Evolutionary conservation across 768 basidiomycete genomes (phyloP).

Genomic region (Russula dissimulans): DNA sequence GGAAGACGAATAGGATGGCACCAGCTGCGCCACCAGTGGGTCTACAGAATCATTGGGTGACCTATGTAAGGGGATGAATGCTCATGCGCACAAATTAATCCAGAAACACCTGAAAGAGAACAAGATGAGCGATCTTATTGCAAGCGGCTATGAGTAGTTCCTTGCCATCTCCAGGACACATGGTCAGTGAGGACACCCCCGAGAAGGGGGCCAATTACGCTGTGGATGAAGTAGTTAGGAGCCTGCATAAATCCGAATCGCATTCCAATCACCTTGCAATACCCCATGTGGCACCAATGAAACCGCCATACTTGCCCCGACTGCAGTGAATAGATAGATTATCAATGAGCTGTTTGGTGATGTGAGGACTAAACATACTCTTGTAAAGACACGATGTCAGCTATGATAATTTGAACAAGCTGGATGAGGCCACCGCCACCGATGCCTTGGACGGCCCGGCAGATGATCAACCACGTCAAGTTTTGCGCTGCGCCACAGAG

Average conservation of each 20-base stretch:
- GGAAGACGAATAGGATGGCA: conserved; percentile 55
- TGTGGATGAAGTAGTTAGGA: conserved; percentile 19
- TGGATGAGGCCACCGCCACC: conserved; percentile 77
- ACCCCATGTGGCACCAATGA: conserved; percentile 77
- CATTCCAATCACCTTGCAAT: conserved; percentile 35
- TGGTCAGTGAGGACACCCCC: conserved; percentile 74
- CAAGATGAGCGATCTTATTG: background rate
- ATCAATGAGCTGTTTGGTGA: background rate
- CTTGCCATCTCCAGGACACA: conserved; percentile 70
- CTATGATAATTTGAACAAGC: conserved; percentile 66
- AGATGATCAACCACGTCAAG: conserved; percentile 69
- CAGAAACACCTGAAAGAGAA: conserved; percentile 52
- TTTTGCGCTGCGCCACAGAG: conserved; percentile 74
- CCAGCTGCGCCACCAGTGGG: conserved; percentile 66
- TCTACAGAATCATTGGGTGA: conserved; percentile 28
- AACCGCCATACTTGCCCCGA: conserved; percentile 70
- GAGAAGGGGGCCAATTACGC: conserved; percentile 68
- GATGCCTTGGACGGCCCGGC: conserved; percentile 73
- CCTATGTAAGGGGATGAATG: background rate
- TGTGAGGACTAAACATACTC: conserved; percentile 39
- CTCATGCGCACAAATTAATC: conserved; percentile 52
- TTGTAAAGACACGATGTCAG: conserved; percentile 74
- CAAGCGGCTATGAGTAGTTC: background rate
- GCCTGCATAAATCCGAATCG: background rate
- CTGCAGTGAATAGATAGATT: conserved; percentile 25